phyloP scores from a whole-genome alignment of 345 rosid species.

The Reutealis trisperma region DNA sequence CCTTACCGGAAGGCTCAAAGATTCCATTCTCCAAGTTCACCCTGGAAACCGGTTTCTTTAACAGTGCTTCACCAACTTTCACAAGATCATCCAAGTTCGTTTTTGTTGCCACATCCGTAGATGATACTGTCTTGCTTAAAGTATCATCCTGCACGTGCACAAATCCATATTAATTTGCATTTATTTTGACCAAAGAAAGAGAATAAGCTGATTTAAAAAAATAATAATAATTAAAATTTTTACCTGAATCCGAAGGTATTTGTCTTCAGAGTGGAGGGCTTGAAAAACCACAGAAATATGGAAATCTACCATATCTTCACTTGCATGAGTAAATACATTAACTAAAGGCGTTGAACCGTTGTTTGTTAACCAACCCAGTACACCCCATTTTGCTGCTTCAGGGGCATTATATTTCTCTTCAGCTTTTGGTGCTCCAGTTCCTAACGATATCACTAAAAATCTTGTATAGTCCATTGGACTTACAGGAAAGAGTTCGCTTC shows the following conservation, averaged over 20 bases:
- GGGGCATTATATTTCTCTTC: slow-evolving; percentile 46
- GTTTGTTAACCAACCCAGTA: slow-evolving; percentile 60
- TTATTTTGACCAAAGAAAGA: not conserved
- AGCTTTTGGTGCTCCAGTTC: slow-evolving; percentile 45
- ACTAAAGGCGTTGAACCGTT: slow-evolving; percentile 52
- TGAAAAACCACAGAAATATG: slow-evolving; percentile 52
- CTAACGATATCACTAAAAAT: slow-evolving; percentile 57
- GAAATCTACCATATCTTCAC: slow-evolving; percentile 62
- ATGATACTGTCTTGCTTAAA: slow-evolving; percentile 45
- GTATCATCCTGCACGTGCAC: slow-evolving; percentile 25
- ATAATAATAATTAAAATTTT: not conserved
- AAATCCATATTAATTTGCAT: too few species aligned
- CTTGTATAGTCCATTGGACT: slow-evolving; percentile 48
- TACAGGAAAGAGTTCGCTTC: slow-evolving; percentile 39
- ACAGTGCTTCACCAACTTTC: slow-evolving; percentile 26
- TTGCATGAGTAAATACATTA: slow-evolving; percentile 59
- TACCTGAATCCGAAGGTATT: slow-evolving; percentile 49
- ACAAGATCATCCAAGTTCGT: slow-evolving; percentile 42
- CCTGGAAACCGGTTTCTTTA: slow-evolving; percentile 44
- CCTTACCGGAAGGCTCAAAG: slow-evolving; percentile 12
- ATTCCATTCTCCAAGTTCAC: slow-evolving; percentile 35
- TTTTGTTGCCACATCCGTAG: slow-evolving; percentile 56
- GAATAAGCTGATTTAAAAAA: too few species aligned
- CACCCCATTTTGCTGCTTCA: slow-evolving; percentile 59
- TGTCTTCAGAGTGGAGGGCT: slow-evolving; percentile 44